Percentiles rank a stretch among this genome's conserved stretches.
phyloP scores from a whole-genome alignment of 225 moss, liverwort and hornwort genomes.

The Marchantia paleacea region DNA sequence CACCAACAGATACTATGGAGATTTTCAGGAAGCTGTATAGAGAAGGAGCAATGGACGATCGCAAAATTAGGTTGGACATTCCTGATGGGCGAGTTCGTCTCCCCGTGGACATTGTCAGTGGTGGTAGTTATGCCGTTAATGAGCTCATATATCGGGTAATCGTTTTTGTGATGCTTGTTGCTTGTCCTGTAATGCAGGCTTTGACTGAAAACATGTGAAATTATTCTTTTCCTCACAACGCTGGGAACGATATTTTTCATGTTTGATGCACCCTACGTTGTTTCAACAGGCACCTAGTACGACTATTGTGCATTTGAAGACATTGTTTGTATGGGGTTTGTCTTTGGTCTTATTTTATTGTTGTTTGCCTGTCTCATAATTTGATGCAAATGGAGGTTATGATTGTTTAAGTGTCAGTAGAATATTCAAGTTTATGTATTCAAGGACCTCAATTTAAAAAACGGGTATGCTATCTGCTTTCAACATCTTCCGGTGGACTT shows the following conservation, averaged over 20 bases:
- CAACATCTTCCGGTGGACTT: not conserved
- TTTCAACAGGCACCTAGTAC: not conserved
- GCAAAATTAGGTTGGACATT: slow-evolving; percentile 84
- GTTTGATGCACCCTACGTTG: too few relatives aligned
- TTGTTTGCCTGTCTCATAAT: not conserved
- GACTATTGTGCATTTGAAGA: not conserved
- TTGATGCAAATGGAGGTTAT: not conserved
- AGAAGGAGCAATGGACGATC: slow-evolving; percentile 72
- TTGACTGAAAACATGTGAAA: not conserved
- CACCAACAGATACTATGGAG: slow-evolving; percentile 52
- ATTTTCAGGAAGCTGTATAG: slow-evolving; percentile 73
- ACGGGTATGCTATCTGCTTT: too few relatives aligned
- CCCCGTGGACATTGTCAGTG: slow-evolving; percentile 69
- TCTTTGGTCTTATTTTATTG: not conserved
- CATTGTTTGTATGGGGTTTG: not conserved
- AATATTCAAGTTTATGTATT: not conserved
- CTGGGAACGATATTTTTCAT: not conserved
- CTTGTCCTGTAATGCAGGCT: not conserved
- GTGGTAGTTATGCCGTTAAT: slow-evolving; percentile 74
- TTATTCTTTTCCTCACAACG: not conserved
- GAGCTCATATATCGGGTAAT: slow-evolving; percentile 85
- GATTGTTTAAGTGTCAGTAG: not conserved
- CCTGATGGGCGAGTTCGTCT: slow-evolving; percentile 75
- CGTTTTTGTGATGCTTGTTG: not conserved
- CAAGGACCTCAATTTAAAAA: too few relatives aligned